Percentiles rank a stretch among this genome's conserved stretches.
phyloP scores from a whole-genome alignment of 345 rosid genomes.

The Populus ilicifolia region DNA sequence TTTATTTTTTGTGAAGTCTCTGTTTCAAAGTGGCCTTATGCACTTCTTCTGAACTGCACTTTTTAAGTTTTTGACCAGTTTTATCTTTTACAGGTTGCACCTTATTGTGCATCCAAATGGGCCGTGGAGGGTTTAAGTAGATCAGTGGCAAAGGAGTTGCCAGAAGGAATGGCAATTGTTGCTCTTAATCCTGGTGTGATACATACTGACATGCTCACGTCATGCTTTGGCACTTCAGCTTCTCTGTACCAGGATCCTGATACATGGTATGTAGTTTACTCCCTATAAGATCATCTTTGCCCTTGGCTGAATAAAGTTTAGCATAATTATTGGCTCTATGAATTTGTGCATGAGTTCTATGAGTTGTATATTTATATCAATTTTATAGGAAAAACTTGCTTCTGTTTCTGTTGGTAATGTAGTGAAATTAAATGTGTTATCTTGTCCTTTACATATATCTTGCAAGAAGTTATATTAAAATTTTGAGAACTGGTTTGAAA shows the following conservation, averaged over 20 bases:
- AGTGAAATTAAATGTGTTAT: background rate
- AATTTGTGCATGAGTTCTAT: too few relatives aligned
- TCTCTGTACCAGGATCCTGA: constrained; percentile 83
- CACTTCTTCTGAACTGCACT: background rate
- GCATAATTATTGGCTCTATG: too few relatives aligned
- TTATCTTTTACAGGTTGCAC: constrained; percentile 63
- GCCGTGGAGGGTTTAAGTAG: constrained; percentile 90
- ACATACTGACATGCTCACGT: constrained; percentile 83
- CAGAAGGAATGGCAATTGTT: constrained; percentile 79
- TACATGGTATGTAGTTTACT: constrained; percentile 51
- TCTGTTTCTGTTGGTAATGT: background rate
- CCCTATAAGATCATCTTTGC: too few relatives aligned
- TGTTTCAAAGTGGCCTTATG: background rate
- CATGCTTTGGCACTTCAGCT: constrained; percentile 85
- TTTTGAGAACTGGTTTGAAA: background rate
- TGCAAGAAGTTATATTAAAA: background rate
- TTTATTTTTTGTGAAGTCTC: too few relatives aligned
- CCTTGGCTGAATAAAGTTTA: too few relatives aligned
- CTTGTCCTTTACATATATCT: too few relatives aligned
- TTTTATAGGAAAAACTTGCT: background rate
- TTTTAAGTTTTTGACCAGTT: background rate
- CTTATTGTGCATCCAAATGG: constrained; percentile 99
- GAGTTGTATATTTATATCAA: background rate
- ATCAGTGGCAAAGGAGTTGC: constrained; percentile 90
- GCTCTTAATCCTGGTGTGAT: constrained; percentile 92